Conservation (phyloP, 805 yeast genomes). For the Saturnispora quitensis region DNA sequence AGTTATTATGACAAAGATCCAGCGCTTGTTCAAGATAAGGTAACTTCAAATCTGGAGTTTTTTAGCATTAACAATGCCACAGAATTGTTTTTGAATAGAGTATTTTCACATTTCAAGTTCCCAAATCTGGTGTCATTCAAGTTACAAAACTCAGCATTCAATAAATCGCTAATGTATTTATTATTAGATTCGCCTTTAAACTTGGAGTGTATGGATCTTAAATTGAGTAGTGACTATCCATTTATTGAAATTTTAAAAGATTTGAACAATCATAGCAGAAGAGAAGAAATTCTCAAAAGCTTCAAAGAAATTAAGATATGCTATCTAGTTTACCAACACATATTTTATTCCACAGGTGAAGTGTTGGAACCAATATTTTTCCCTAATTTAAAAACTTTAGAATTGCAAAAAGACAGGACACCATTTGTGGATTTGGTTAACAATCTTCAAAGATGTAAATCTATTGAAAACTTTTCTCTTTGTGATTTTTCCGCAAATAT, state of each 20-base stretch:
- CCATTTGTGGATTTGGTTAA: background rate
- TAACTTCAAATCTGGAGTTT: background rate
- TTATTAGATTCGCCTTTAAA: background rate
- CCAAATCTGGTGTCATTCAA: background rate
- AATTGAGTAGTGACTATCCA: background rate
- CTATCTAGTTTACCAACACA: background rate
- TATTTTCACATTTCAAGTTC: slow-evolving; percentile 5
- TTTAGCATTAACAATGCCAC: background rate
- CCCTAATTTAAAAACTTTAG: background rate
- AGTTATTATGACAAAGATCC: background rate
- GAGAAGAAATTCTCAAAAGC: background rate
- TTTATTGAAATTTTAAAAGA: background rate
- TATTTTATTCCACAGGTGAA: background rate
- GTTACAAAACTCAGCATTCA: background rate
- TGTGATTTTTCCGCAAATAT: background rate
- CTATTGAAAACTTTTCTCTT: slow-evolving; percentile 2
- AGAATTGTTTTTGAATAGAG: slow-evolving; percentile 1
- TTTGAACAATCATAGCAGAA: background rate
- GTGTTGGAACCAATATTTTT: background rate
- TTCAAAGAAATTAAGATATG: background rate
- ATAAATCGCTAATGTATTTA: background rate
- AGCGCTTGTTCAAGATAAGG: background rate
- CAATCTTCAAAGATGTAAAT: background rate
- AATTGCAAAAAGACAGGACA: slow-evolving; percentile 3
- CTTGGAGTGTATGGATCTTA: background rate